phyloP scores from a whole-genome alignment of 257 asterid species.

The Scutellaria baicalensis region DNA sequence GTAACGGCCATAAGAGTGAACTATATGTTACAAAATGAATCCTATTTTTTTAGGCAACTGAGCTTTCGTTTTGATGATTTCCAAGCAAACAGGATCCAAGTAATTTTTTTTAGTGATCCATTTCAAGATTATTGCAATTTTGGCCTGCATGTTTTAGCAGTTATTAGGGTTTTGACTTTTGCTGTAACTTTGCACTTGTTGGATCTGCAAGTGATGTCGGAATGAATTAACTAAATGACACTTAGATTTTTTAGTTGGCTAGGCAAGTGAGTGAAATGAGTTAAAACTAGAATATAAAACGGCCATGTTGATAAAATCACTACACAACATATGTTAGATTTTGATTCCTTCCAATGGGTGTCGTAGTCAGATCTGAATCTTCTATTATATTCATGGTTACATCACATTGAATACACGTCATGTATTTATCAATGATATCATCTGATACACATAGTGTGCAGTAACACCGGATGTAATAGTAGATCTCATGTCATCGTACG shows the following conservation, averaged over 20 bases:
- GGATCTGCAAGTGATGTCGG: constrained; percentile 4
- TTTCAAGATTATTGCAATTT: background rate
- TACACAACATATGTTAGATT: background rate
- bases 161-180: constrained; percentile 12
- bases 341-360: no score
- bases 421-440: no score
- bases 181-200: constrained; percentile 8
- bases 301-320: background rate
- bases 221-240: constrained; percentile 8
- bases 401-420: no score
- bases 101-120: background rate
- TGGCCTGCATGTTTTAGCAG: background rate
- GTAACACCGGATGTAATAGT: no score
- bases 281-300: background rate
- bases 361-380: no score
- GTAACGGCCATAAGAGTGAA: background rate
- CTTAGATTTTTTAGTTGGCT: constrained; percentile 4
- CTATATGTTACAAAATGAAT: background rate
- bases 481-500: no score
- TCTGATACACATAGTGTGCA: no score
- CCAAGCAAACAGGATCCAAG: constrained; percentile 25
- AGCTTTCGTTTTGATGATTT: constrained; percentile 32
- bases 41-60: constrained; percentile 6
- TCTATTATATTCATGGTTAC: no score
- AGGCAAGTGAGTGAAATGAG: constrained; percentile 3